Conservation (phyloP, 495 filamentous ascomycete species). For the Xylona heveae region DNA sequence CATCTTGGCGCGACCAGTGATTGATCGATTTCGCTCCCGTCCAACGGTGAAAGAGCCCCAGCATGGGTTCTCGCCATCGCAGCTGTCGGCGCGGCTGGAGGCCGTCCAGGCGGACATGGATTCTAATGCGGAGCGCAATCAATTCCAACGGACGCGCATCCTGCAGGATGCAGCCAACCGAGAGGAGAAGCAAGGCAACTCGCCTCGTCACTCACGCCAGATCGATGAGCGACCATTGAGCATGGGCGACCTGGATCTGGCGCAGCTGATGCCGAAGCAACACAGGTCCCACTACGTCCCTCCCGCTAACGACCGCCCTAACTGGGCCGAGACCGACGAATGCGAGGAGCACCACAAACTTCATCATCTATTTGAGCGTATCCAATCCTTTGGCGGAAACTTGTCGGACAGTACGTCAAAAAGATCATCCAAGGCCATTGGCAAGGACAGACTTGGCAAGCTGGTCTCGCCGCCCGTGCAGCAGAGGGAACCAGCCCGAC, state of each 20-base stretch:
- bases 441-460: too few species aligned
- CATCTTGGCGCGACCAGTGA: not conserved
- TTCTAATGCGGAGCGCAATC: slow-evolving; percentile 1
- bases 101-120: not conserved
- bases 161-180: not conserved
- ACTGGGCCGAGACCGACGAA: slow-evolving; percentile 1
- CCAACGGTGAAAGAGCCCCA: too few species aligned
- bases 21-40: not conserved
- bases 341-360: too few species aligned
- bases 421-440: too few species aligned
- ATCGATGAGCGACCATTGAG: not conserved
- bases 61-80: not conserved
- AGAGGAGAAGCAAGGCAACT: not conserved
- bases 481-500: too few species aligned
- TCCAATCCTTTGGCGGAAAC: too few species aligned
- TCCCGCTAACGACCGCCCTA: not conserved
- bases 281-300: not conserved
- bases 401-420: too few species aligned
- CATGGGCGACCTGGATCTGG: not conserved
- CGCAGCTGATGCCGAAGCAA: not conserved
- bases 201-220: not conserved
- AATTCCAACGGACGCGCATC: not conserved
- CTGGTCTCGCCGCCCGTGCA: too few species aligned
- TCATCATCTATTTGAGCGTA: too few species aligned
- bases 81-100: not conserved